phyloP scores from a whole-genome alignment of 2,329 filamentous ascomycete species.

The Simplicillium aogashimaense region DNA sequence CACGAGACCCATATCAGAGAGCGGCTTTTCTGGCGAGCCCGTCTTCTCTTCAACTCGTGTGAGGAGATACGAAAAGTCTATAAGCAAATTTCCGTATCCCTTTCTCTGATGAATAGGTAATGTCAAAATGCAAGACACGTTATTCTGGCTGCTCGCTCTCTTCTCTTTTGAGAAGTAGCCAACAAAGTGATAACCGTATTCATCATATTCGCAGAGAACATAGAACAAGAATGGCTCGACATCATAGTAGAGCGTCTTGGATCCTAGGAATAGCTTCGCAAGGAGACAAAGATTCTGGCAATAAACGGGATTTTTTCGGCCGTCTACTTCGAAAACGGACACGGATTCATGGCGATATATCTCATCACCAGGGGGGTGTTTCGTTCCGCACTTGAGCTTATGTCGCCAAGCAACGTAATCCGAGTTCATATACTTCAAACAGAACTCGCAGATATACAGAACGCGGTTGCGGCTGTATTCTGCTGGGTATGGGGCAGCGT shows the following conservation, averaged over 20 bases:
- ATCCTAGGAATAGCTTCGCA: constrained; percentile 94
- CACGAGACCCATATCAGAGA: constrained; percentile 95
- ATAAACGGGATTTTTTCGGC: constrained; percentile 94
- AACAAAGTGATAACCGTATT: constrained; percentile 88
- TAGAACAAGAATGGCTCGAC: constrained; percentile 97
- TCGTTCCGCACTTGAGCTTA: constrained; percentile 92
- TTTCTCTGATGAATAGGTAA: constrained; percentile 94
- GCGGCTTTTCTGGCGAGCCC: constrained; percentile 90
- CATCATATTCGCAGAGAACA: constrained; percentile 89
- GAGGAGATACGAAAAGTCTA: constrained; percentile 95
- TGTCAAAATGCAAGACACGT: constrained; percentile 94
- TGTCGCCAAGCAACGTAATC: constrained; percentile 97
- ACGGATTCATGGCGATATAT: constrained; percentile 89
- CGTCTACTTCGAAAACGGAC: constrained; percentile 96
- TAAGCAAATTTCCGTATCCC: constrained; percentile 91
- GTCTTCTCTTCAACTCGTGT: constrained; percentile 90
- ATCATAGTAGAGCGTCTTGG: constrained; percentile 96
- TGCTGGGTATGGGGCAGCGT: constrained; percentile 94
- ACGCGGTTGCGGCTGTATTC: constrained; percentile 96
- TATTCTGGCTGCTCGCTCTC: constrained; percentile 85
- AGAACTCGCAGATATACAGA: constrained; percentile 99
- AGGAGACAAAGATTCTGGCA: constrained; percentile 95
- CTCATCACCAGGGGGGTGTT: constrained; percentile 94
- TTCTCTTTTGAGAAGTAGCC: constrained; percentile 99
- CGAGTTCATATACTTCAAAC: constrained; percentile 98